Evolutionary conservation across 108 stramenopile species (phyloP).

Genomic region (Seminavis robusta): DNA sequence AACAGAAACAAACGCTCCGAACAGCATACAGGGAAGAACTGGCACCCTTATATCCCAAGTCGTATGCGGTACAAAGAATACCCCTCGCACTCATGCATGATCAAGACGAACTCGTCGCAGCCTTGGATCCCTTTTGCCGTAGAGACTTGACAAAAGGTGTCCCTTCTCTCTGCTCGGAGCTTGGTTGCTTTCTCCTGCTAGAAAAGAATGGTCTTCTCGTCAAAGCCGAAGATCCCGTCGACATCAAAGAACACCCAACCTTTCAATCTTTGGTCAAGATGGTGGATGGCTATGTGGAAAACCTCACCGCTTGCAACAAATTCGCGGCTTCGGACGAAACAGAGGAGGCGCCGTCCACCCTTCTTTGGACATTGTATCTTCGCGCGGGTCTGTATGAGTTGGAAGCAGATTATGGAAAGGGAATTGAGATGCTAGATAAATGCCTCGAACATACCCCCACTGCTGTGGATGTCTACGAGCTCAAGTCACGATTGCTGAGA

Average conservation of each 20-base stretch:
- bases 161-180: conserved; percentile 83
- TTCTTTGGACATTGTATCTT: conserved; percentile 87
- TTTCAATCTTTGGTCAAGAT: conserved; percentile 57
- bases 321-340: conserved; percentile 38
- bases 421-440: conserved; percentile 72
- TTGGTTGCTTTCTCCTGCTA: conserved; percentile 62
- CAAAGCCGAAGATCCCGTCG: conserved; percentile 68
- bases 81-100: conserved; percentile 53
- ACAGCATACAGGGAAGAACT: conserved; percentile 62
- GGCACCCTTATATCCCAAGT: conserved; percentile 37
- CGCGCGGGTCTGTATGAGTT: conserved; percentile 77
- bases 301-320: conserved; percentile 38
- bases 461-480: conserved; percentile 85
- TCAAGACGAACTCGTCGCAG: conserved; percentile 51
- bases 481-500: conserved; percentile 88
- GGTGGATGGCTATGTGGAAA: conserved; percentile 59
- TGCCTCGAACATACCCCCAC: conserved; percentile 92
- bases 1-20: conserved; percentile 45
- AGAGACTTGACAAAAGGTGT: conserved; percentile 77
- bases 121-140: conserved; percentile 67
- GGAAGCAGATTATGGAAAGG: conserved; percentile 73
- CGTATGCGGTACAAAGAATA: conserved; percentile 66
- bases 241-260: conserved; percentile 54
- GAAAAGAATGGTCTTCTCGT: conserved; percentile 29
- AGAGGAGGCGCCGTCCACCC: conserved; percentile 63